Percentiles rank a stretch among this genome's conserved stretches.
Conservation (phyloP, 1,284 basidiomycete genomes). For the Pisolithus thermaeus region DNA sequence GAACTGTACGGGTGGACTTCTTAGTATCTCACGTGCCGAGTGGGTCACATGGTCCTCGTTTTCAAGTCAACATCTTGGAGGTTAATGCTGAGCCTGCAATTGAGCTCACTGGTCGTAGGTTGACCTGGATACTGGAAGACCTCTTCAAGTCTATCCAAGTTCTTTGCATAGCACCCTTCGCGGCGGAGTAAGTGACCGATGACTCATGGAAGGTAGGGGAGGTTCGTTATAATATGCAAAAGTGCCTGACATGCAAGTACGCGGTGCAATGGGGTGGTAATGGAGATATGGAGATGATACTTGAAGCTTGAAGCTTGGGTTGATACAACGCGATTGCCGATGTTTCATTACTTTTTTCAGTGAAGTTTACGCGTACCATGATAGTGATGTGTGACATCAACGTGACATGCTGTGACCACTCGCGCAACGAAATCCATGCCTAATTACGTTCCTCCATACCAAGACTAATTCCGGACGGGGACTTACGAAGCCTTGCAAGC, state of each 20-base stretch:
- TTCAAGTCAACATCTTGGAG: constrained; percentile 80
- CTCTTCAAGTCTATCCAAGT: constrained; percentile 72
- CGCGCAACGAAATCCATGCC: too few relatives aligned
- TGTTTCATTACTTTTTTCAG: constrained; percentile 7
- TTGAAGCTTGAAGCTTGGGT: background rate
- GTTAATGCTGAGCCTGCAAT: constrained; percentile 97
- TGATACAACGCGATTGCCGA: background rate
- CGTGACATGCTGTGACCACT: too few relatives aligned
- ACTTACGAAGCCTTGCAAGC: background rate
- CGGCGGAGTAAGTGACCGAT: constrained; percentile 1
- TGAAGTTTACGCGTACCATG: too few relatives aligned
- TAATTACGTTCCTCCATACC: too few relatives aligned
- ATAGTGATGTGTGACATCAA: too few relatives aligned
- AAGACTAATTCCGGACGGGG: too few relatives aligned
- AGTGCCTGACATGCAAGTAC: constrained; percentile 50
- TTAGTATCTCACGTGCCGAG: constrained; percentile 55
- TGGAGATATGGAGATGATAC: background rate
- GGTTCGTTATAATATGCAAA: constrained; percentile 38
- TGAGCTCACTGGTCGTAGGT: constrained; percentile 82
- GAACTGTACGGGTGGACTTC: constrained; percentile 95
- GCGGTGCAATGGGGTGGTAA: constrained; percentile 13
- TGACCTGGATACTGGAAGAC: constrained; percentile 76
- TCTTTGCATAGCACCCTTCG: constrained; percentile 64
- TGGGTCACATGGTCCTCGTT: constrained; percentile 13
- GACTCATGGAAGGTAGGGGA: constrained; percentile 34